phyloP scores from a whole-genome alignment of 1,284 basidiomycete species.

The Pholiota adiposa region DNA sequence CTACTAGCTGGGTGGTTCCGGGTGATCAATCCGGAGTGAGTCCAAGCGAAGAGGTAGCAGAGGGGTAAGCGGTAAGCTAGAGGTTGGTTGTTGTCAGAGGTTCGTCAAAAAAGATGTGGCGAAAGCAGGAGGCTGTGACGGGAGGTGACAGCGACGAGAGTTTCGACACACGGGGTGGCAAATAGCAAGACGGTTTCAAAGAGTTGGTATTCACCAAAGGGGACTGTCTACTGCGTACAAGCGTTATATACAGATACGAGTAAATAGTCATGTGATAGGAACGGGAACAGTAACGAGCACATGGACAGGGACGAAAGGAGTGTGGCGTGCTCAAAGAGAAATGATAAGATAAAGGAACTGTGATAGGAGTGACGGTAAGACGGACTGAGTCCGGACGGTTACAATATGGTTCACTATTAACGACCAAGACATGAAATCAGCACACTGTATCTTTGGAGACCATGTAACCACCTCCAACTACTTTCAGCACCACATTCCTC shows the following conservation, averaged over 20 bases:
- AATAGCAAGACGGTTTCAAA: neutral
- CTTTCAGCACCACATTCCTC: neutral
- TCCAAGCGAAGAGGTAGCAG: conserved; percentile 2
- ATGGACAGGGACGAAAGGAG: no score
- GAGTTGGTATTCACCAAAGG: conserved; percentile 2
- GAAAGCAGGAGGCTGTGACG: conserved; percentile 5
- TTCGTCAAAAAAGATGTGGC: conserved; percentile 16
- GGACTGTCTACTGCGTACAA: no score
- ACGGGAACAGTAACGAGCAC: no score
- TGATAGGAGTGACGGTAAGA: no score
- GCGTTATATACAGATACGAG: no score
- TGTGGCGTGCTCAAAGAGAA: no score
- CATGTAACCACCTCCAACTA: neutral
- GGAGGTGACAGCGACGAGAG: neutral
- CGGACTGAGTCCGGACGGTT: no score
- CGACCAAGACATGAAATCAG: neutral
- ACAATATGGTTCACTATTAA: conserved; percentile 3
- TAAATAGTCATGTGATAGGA: no score
- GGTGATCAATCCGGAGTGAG: conserved; percentile 11
- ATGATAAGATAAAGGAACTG: no score
- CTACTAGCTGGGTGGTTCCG: conserved; percentile 3
- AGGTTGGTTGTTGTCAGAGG: neutral
- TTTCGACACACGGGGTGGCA: conserved; percentile 7
- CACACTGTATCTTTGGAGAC: neutral
- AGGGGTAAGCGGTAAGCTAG: neutral